Conservation (phyloP, 2,329 filamentous ascomycete genomes). For the Madurella mycetomatis region DNA sequence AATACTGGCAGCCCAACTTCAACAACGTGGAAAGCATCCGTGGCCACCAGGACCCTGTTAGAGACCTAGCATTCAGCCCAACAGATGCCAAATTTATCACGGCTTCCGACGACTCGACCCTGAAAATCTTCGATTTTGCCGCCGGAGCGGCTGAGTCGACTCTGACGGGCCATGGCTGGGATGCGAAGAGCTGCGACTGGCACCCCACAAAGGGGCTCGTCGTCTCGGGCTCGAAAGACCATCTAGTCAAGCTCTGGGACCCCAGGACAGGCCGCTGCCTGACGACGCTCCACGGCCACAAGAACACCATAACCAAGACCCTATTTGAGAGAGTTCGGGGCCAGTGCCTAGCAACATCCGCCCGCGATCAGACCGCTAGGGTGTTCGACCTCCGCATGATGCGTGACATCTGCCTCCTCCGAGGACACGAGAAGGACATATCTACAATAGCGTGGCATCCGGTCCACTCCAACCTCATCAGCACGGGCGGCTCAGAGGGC, state of each 20-base stretch:
- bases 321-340: constrained; percentile 83
- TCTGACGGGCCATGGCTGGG: constrained; percentile 93
- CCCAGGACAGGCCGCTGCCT: constrained; percentile 85
- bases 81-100: constrained; percentile 96
- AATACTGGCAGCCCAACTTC: constrained; percentile 99
- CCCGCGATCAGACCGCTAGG: constrained; percentile 85
- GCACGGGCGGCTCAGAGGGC: constrained; percentile 85
- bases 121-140: constrained; percentile 97
- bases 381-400: constrained; percentile 97
- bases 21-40: constrained; percentile 96
- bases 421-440: constrained; percentile 94
- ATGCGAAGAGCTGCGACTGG: constrained; percentile 96
- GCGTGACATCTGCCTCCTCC: constrained; percentile 90
- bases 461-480: constrained; percentile 81
- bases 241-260: constrained; percentile 97
- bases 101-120: constrained; percentile 84
- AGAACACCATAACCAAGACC: constrained; percentile 93
- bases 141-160: constrained; percentile 77
- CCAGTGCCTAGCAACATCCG: constrained; percentile 83
- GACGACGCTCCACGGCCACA: constrained; percentile 92
- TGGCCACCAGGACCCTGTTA: constrained; percentile 82
- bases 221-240: constrained; percentile 95
- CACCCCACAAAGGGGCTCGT: constrained; percentile 91
- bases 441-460: constrained; percentile 92
- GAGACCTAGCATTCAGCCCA: constrained; percentile 88